These are phyloP conservation scores for Diospyros kaki DNA, from an alignment of 148 eudicot species.

Conservation along the genomic window DNA sequence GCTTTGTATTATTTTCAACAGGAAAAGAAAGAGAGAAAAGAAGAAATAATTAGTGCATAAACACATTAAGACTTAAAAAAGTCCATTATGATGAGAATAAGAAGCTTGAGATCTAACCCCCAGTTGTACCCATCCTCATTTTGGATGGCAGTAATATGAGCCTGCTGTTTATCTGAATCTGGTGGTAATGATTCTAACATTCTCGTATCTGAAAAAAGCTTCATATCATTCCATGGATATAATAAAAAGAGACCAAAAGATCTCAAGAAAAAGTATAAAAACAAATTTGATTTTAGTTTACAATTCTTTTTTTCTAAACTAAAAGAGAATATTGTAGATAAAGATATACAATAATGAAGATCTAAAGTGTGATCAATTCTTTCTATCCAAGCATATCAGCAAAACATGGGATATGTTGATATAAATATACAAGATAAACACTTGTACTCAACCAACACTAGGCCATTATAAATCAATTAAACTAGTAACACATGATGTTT, in stretches of 20 bases:
- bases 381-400: neutral
- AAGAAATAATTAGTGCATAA: slow-evolving; percentile 5
- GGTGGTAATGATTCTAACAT: slow-evolving; percentile 66
- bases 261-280: neutral
- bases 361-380: slow-evolving; percentile 4
- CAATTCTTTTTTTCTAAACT: neutral
- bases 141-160: slow-evolving; percentile 68
- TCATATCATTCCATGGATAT: neutral
- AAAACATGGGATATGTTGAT: neutral
- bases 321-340: neutral
- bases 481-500: too few relatives aligned
- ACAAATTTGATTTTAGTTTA: neutral
- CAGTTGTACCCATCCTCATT: slow-evolving; percentile 89
- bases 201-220: slow-evolving; percentile 50
- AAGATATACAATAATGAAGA: neutral
- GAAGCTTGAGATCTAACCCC: slow-evolving; percentile 54
- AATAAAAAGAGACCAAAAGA: slow-evolving; percentile 1
- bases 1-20: slow-evolving; percentile 25
- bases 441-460: neutral
- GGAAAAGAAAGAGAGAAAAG: neutral
- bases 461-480: too few relatives aligned
- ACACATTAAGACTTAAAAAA: neutral
- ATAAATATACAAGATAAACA: neutral
- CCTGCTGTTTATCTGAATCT: slow-evolving; percentile 95
- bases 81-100: slow-evolving; percentile 1